Conservation (phyloP, 139 green algal species). For the Tetradesmus lagerheimii region DNA sequence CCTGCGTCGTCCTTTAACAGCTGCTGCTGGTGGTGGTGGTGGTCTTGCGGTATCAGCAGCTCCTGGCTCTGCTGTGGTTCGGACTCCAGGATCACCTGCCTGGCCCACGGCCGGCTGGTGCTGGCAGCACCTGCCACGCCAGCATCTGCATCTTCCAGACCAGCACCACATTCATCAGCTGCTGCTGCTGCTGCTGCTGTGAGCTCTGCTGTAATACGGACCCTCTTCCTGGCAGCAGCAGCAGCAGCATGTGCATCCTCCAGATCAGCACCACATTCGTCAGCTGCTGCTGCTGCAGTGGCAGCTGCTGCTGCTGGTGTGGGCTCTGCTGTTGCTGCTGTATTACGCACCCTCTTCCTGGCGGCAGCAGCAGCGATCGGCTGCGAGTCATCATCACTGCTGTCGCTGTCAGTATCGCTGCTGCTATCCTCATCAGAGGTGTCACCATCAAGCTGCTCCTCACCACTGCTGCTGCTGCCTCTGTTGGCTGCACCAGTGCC, state of each 20-base stretch:
- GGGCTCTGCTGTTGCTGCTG: too few species aligned
- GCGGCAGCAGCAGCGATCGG: too few species aligned
- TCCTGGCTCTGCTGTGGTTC: background rate
- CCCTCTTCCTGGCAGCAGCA: background rate
- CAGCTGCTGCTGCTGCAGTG: too few species aligned
- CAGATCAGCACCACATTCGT: background rate
- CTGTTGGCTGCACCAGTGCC: too few species aligned
- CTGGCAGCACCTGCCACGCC: background rate
- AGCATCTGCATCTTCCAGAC: background rate
- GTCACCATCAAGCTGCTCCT: too few species aligned
- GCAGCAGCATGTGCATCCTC: background rate
- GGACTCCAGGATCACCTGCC: background rate
- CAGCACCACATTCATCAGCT: background rate
- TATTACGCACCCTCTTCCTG: too few species aligned
- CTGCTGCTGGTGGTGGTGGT: background rate
- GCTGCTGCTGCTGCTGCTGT: background rate
- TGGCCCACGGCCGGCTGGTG: background rate
- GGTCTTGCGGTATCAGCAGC: background rate
- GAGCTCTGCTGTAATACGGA: too few species aligned
- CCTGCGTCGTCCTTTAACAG: background rate
- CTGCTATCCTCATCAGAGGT: too few species aligned
- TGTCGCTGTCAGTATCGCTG: too few species aligned
- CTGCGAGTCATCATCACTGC: too few species aligned
- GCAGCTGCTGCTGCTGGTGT: too few species aligned
- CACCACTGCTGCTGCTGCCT: too few species aligned